These are phyloP conservation scores for Leccinum variabile DNA, from an alignment of 1,284 basidiomycete genomes.

Conservation along the genomic window DNA sequence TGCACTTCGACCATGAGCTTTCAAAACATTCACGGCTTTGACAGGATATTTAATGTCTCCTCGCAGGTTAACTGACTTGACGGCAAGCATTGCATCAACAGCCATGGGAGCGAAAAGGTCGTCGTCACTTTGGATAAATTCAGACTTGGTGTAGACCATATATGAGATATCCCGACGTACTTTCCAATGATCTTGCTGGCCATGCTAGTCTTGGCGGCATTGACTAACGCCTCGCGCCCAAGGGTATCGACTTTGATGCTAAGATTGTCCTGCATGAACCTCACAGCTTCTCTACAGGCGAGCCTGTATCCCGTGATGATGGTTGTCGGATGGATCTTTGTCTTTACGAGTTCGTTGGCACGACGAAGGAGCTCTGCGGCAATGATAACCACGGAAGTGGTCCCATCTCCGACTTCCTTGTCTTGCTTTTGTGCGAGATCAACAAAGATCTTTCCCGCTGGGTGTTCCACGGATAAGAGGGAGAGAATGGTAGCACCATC, in stretches of 20 bases:
- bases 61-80: conserved; percentile 91
- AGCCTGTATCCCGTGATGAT: conserved; percentile 99
- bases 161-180: conserved; percentile 44
- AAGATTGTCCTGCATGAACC: conserved; percentile 98
- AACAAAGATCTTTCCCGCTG: conserved; percentile 94
- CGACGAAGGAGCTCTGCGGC: conserved; percentile 94
- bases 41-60: conserved; percentile 99
- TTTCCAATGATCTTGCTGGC: conserved; percentile 97
- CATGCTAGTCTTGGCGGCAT: conserved; percentile 99
- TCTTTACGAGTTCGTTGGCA: conserved; percentile 97
- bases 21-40: conserved; percentile 99
- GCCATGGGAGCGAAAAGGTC: conserved; percentile 98
- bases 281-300: conserved; percentile 96
- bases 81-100: conserved; percentile 98
- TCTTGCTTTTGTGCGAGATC: conserved; percentile 99
- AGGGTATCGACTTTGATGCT: conserved; percentile 93
- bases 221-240: conserved; percentile 90
- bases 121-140: conserved; percentile 73
- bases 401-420: conserved; percentile 99
- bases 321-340: conserved; percentile 98
- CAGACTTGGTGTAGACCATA: conserved; percentile 3
- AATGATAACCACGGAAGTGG: conserved; percentile 97
- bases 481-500: conserved; percentile 98
- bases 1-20: conserved; percentile 96
- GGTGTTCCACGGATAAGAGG: conserved; percentile 90